Conservation (phyloP, 75 land plant genomes). For the Picea sitchensis region DNA sequence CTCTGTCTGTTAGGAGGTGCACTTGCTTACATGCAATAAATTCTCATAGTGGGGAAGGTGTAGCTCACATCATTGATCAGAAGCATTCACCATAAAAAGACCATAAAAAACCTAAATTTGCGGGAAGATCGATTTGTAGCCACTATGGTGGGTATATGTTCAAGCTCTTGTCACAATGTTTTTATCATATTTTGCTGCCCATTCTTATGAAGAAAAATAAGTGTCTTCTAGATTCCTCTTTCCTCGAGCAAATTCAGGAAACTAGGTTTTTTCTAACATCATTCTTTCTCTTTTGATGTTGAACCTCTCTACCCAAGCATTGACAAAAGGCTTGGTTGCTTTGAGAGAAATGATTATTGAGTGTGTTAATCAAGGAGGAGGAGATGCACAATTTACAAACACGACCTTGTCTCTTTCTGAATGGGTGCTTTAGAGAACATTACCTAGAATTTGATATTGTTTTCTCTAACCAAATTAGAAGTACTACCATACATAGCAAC, state of each 20-base stretch:
- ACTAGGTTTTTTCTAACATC: background rate
- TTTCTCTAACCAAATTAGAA: background rate
- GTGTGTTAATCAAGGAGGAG: too few species aligned
- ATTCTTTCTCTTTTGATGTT: background rate
- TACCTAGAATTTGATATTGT: background rate
- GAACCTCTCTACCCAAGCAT: constrained; percentile 7
- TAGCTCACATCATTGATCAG: too few species aligned
- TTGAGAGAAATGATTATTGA: background rate
- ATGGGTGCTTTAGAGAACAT: background rate
- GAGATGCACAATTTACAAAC: background rate
- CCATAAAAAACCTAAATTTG: too few species aligned
- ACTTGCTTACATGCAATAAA: too few species aligned
- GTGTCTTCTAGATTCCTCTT: background rate
- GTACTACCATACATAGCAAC: background rate
- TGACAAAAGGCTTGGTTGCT: background rate
- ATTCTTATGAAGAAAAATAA: background rate
- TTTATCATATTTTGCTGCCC: background rate
- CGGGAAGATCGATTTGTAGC: background rate
- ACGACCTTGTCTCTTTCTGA: background rate
- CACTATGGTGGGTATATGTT: background rate
- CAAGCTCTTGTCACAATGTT: background rate
- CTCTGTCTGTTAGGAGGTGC: too few species aligned
- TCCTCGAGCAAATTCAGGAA: background rate
- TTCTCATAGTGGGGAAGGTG: too few species aligned
- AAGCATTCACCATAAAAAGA: too few species aligned